These are phyloP conservation scores for Monosporascus cannonballus DNA, from an alignment of 2,329 filamentous ascomycete species.

Conservation along the genomic window DNA sequence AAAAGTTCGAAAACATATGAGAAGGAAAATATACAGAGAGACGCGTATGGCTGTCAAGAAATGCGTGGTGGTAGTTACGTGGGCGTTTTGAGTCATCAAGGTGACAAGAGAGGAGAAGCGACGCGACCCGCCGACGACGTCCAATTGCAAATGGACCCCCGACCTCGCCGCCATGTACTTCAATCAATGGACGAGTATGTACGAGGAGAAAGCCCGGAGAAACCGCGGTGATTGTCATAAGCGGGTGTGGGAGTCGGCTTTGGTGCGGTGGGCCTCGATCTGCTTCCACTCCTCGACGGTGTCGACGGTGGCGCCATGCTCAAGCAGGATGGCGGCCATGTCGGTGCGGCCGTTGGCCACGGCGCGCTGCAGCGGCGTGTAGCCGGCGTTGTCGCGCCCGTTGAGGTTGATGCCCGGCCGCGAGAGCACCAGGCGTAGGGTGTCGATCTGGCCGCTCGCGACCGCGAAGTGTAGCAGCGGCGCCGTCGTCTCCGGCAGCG, in stretches of 20 bases:
- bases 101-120: too few species aligned
- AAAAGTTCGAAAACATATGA: too few species aligned
- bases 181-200: not conserved
- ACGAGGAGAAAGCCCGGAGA: not conserved
- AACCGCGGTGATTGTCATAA: not conserved
- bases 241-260: not conserved
- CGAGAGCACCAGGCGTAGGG: conserved; percentile 22
- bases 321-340: conserved; percentile 26
- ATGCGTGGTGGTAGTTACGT: too few species aligned
- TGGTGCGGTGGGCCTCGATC: not conserved
- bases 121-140: too few species aligned
- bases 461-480: conserved; percentile 27
- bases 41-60: too few species aligned
- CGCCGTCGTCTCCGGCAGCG: conserved; percentile 23
- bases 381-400: conserved; percentile 22
- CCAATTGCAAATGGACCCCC: too few species aligned
- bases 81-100: too few species aligned
- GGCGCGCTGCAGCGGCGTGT: conserved; percentile 26
- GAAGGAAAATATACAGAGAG: too few species aligned
- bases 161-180: not conserved
- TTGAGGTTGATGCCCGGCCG: conserved; percentile 25
- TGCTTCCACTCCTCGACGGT: conserved; percentile 12
- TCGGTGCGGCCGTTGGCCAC: conserved; percentile 26
- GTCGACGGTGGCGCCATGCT: conserved; percentile 23
- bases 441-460: conserved; percentile 24